Conservation (phyloP, 139 green algal genomes). For the Desmodesmus armatus region DNA sequence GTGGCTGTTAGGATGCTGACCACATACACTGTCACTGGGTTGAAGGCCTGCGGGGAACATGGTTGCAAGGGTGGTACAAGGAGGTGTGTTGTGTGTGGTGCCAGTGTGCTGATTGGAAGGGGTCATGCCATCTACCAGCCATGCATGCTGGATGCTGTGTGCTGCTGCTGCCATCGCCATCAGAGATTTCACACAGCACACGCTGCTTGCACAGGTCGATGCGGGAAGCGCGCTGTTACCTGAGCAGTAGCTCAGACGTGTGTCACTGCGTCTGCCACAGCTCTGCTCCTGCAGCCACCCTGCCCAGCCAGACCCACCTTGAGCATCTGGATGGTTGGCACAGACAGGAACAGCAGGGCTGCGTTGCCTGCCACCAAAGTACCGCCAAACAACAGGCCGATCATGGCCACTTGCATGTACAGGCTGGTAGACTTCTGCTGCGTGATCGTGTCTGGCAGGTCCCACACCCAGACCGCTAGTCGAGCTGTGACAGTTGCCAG, state of each 20-base stretch:
- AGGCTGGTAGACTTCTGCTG: neutral
- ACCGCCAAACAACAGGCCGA: constrained; percentile 50
- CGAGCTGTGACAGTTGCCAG: neutral
- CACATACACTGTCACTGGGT: constrained; percentile 50
- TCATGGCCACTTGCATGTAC: neutral
- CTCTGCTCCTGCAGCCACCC: neutral
- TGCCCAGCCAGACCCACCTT: constrained; percentile 50
- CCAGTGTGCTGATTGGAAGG: too few species aligned
- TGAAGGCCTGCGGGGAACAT: constrained; percentile 26
- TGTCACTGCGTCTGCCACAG: neutral
- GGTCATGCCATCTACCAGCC: too few species aligned
- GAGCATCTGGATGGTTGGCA: constrained; percentile 66
- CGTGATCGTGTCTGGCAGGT: neutral
- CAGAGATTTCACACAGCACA: too few species aligned
- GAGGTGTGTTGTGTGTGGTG: too few species aligned
- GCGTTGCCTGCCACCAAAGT: constrained; percentile 57
- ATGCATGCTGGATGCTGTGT: too few species aligned
- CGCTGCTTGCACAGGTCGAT: too few species aligned
- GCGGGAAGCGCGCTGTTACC: too few species aligned
- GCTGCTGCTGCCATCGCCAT: too few species aligned
- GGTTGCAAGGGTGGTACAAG: too few species aligned
- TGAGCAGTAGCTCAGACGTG: too few species aligned
- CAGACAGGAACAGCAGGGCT: constrained; percentile 55
- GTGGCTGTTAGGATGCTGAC: constrained; percentile 41
- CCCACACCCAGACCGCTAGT: neutral